phyloP scores from a whole-genome alignment of 441 rosid species.

The Aquilaria agallochum region DNA sequence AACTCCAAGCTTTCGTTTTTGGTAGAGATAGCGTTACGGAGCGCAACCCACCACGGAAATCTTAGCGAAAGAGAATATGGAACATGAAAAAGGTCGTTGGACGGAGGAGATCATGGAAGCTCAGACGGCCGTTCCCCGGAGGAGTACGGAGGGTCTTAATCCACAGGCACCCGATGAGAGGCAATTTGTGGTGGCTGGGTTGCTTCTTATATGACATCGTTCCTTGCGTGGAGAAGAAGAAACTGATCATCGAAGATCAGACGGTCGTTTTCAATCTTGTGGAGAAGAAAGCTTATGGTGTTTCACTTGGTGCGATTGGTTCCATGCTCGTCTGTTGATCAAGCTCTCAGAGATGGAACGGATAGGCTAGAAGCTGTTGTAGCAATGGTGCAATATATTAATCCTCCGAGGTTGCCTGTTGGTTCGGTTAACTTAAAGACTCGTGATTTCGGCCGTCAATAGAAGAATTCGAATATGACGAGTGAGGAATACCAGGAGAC shows the following conservation, averaged over 20 bases:
- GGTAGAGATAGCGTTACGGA: conserved; percentile 90
- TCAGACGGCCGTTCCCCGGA: conserved; percentile 81
- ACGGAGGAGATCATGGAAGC: conserved; percentile 76
- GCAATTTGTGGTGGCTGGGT: conserved; percentile 95
- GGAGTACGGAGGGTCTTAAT: conserved; percentile 74
- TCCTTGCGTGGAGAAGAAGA: conserved; percentile 83
- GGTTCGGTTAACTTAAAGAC: conserved; percentile 69
- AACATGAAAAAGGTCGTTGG: conserved; percentile 56
- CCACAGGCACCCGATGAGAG: conserved; percentile 81
- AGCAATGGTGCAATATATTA: conserved; percentile 72
- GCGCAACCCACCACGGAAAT: conserved; percentile 92
- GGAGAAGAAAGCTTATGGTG: conserved; percentile 61
- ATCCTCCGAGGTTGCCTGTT: conserved; percentile 59
- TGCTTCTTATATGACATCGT: conserved; percentile 92
- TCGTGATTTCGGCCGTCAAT: conserved; percentile 66
- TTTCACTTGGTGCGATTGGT: conserved; percentile 94
- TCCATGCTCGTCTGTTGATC: conserved; percentile 63
- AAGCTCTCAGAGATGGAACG: conserved; percentile 74
- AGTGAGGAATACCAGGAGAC: conserved; percentile 70
- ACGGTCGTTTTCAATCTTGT: conserved; percentile 85
- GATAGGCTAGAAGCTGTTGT: conserved; percentile 59
- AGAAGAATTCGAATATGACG: conserved; percentile 72
- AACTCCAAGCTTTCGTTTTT: conserved; percentile 92
- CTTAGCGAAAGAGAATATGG: conserved; percentile 77
- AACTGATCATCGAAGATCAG: conserved; percentile 80